phyloP scores from a whole-genome alignment of 768 basidiomycete genomes.

The Holtermannia corniformis region DNA sequence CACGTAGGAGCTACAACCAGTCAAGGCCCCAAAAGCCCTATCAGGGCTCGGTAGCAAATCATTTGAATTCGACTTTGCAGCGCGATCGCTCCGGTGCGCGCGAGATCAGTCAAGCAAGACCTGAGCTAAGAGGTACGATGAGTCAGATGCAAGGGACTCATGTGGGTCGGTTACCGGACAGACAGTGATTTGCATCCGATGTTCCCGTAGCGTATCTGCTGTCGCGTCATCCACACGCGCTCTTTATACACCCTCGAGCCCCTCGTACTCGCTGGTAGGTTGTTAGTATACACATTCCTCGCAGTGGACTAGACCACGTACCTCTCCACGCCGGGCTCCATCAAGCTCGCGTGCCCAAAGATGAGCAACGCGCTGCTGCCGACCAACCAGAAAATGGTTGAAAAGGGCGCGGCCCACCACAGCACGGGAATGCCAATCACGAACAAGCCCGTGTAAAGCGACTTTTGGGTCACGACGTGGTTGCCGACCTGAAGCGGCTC shows the following conservation, averaged over 20 bases:
- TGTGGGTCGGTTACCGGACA: too few species aligned
- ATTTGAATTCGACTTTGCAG: too few species aligned
- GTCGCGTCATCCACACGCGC: too few species aligned
- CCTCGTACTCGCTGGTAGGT: slow-evolving; percentile 8
- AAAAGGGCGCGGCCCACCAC: slow-evolving; percentile 46
- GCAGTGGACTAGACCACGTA: not conserved
- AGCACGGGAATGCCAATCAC: slow-evolving; percentile 71
- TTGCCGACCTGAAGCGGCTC: slow-evolving; percentile 77
- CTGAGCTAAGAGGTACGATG: too few species aligned
- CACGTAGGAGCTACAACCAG: too few species aligned
- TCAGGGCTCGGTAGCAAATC: too few species aligned
- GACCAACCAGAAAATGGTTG: slow-evolving; percentile 81
- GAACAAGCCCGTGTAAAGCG: slow-evolving; percentile 77
- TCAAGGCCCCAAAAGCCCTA: too few species aligned
- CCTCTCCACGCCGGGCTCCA: slow-evolving; percentile 82
- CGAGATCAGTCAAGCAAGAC: too few species aligned
- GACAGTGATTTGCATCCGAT: too few species aligned
- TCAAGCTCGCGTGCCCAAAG: slow-evolving; percentile 69
- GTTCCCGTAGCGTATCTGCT: too few species aligned
- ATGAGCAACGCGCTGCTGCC: slow-evolving; percentile 50
- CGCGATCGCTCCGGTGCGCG: too few species aligned
- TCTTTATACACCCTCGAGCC: slow-evolving; percentile 11
- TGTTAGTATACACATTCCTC: not conserved
- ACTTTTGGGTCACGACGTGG: slow-evolving; percentile 73
- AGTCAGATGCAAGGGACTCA: too few species aligned